Conservation (phyloP, 495 filamentous ascomycete species). For the Melanomma pulvis-pyrius region DNA sequence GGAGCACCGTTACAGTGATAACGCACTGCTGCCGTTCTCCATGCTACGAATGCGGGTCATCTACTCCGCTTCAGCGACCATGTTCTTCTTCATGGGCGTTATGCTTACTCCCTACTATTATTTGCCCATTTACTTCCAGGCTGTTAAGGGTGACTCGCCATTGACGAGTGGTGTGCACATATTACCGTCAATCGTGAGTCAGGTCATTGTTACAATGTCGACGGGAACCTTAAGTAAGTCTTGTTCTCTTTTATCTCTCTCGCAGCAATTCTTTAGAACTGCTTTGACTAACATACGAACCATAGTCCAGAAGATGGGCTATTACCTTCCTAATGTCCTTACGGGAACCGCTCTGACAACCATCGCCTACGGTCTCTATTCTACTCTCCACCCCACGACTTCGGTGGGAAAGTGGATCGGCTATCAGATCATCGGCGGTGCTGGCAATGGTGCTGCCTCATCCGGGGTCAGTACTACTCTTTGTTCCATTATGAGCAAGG, state of each 20-base stretch:
- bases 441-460: slow-evolving; percentile 30
- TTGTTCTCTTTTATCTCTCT: too few relatives aligned
- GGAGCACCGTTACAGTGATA: slow-evolving; percentile 52
- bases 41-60: slow-evolving; percentile 29
- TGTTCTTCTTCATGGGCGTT: neutral
- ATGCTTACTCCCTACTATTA: slow-evolving; percentile 32
- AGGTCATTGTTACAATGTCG: too few relatives aligned
- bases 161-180: slow-evolving; percentile 37
- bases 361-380: slow-evolving; percentile 43
- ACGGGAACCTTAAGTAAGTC: too few relatives aligned
- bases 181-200: neutral
- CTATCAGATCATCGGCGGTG: slow-evolving; percentile 45
- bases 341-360: slow-evolving; percentile 26
- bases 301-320: neutral
- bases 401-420: slow-evolving; percentile 41
- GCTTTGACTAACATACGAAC: too few relatives aligned
- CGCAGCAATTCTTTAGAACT: too few relatives aligned
- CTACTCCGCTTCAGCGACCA: neutral
- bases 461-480: too few relatives aligned
- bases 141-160: slow-evolving; percentile 42
- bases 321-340: slow-evolving; percentile 19
- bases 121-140: slow-evolving; percentile 49
- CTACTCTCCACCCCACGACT: slow-evolving; percentile 37
- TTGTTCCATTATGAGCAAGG: too few relatives aligned
- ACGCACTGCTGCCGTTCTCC: slow-evolving; percentile 55